Conservation (phyloP, 768 basidiomycete species). For the Lentinula guzmanii region DNA sequence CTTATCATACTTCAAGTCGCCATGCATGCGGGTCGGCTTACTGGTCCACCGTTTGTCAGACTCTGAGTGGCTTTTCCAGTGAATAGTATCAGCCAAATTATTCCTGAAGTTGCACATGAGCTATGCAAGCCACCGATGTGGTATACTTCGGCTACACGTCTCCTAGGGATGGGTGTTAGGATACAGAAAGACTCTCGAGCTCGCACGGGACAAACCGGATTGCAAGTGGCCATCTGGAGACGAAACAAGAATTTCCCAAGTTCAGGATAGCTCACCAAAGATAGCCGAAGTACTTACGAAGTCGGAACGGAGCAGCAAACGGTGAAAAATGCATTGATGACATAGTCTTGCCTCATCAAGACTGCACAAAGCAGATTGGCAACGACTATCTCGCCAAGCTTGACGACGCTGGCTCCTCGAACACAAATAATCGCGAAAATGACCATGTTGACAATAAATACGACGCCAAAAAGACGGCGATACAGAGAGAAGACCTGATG, state of each 20-base stretch:
- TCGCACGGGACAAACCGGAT: slow-evolving; percentile 21
- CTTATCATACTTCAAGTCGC: background rate
- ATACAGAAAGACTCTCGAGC: background rate
- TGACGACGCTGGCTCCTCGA: slow-evolving; percentile 26
- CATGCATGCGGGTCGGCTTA: slow-evolving; percentile 13
- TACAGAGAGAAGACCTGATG: slow-evolving; percentile 52
- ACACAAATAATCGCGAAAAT: slow-evolving; percentile 40
- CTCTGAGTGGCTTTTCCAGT: slow-evolving; percentile 48
- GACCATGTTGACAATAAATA: slow-evolving; percentile 50
- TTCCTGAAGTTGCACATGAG: slow-evolving; percentile 48
- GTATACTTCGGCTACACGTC: slow-evolving; percentile 49
- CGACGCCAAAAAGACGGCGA: slow-evolving; percentile 51
- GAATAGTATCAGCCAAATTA: slow-evolving; percentile 47
- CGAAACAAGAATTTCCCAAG: background rate
- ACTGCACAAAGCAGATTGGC: slow-evolving; percentile 45
- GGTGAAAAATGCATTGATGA: slow-evolving; percentile 53
- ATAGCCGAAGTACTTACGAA: slow-evolving; percentile 29
- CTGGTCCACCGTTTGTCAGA: slow-evolving; percentile 28
- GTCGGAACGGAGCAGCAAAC: slow-evolving; percentile 42
- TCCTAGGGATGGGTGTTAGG: slow-evolving; percentile 15
- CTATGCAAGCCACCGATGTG: slow-evolving; percentile 58
- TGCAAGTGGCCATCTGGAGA: slow-evolving; percentile 43
- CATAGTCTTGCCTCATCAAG: slow-evolving; percentile 50
- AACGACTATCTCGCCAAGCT: slow-evolving; percentile 33
- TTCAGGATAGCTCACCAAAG: background rate